Evolutionary conservation across 2,329 filamentous ascomycete species (phyloP), one percentile per base, ranked within the genome.

Genomic region (Xylariaceae sp.): DNA sequence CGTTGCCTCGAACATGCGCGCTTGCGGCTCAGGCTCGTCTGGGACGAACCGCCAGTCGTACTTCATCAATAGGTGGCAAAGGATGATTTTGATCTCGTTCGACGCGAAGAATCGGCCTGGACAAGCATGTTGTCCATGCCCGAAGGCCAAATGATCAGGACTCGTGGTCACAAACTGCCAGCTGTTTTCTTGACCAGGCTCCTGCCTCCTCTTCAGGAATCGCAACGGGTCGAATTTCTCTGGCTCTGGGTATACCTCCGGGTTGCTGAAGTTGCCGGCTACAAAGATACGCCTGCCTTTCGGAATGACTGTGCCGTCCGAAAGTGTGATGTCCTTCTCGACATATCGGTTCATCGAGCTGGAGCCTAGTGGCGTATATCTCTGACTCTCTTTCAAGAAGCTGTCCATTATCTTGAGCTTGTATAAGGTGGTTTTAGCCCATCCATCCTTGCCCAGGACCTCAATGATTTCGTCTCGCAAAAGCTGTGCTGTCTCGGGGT

Each of bases 401-500:
- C 69, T 72, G 53, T 75, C 71, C 51, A 74, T 63, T 31, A 72
- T 67, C 54, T 62, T 64, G 17, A 74, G 62, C 43, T 70, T 68
- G 39, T 63, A 63, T 14, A 71, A 39, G 4, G 64, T 65, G 10
- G 60, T 67, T 58, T 66, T 70, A n/a, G 60, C 59, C 66, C 67
- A 69, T 6, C 66, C 66, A 41, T 63, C 47, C 18, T 63, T 55
- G 41, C 63, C 53, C 12, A 69, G 60, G 22, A 69, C 63, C 14
- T 65, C 61, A 31, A 69, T 59, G 17, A 77, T 73, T 61, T 80
- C 77, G 14, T 75, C 64, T 2, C 77, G 70, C 18, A 79, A 60
- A 17, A 70, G 68, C 31, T 75, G 69, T 17, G 71, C 61, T 51
- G 73, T 70, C 48, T 79, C 75, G 1, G 75, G 76, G 36, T 66